Conservation (phyloP, 371 early-diverging fungal species). For the Apophysomyces variabilis region DNA sequence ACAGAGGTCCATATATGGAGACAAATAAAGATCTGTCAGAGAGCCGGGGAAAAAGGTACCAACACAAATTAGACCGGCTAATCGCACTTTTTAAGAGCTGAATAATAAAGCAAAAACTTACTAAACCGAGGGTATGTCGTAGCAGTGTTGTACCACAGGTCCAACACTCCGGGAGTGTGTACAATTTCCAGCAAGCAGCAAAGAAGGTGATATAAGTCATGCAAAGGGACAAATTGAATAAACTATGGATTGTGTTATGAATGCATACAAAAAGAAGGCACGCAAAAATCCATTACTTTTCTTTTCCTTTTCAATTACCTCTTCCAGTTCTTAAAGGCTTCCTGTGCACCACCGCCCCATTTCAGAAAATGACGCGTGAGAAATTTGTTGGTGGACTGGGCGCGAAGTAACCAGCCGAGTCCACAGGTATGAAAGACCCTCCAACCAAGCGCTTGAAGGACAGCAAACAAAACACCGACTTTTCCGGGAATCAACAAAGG, state of each 20-base stretch:
- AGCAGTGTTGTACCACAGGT: conserved; percentile 72
- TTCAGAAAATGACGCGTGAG: conserved; percentile 88
- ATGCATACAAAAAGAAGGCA: too few relatives aligned
- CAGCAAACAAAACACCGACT: conserved; percentile 41
- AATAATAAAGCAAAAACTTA: conserved; percentile 15
- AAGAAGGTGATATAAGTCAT: conserved; percentile 89
- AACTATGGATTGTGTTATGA: conserved; percentile 34
- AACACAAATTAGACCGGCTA: too few relatives aligned
- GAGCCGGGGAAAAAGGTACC: too few relatives aligned
- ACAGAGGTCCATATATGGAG: conserved; percentile 87
- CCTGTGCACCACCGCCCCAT: conserved; percentile 76
- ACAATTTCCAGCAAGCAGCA: conserved; percentile 75
- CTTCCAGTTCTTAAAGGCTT: conserved; percentile 91
- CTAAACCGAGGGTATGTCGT: conserved; percentile 74
- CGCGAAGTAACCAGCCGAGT: conserved; percentile 70
- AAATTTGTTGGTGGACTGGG: conserved; percentile 75
- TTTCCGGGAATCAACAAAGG: conserved; percentile 53
- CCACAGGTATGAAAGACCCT: conserved; percentile 76
- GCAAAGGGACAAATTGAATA: conserved; percentile 86
- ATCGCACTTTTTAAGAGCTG: too few relatives aligned
- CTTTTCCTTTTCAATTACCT: conserved; percentile 23
- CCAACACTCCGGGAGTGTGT: conserved; percentile 74
- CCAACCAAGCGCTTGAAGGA: conserved; percentile 81
- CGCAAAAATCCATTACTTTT: not conserved
- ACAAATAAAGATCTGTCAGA: conserved; percentile 64